phyloP scores from a whole-genome alignment of 148 eudicot genomes.

The Beta vulgaris region DNA sequence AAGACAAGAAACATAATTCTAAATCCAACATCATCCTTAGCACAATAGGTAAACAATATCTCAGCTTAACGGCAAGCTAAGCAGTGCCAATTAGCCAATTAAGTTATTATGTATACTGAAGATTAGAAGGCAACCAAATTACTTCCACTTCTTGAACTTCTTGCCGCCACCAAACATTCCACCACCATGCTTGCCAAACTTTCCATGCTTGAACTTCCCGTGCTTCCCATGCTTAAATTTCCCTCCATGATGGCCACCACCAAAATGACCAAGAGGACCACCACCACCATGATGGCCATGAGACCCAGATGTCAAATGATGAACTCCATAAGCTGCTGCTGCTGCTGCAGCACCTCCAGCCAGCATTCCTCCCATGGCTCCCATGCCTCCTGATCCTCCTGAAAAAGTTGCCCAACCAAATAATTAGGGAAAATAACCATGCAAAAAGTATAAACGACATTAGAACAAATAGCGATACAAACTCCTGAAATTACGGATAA shows the following conservation, averaged over 20 bases:
- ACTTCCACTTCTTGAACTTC: slow-evolving; percentile 71
- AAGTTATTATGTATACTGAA: slow-evolving; percentile 13
- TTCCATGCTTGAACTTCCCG: slow-evolving; percentile 50
- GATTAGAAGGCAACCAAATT: background rate
- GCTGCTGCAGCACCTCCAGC: slow-evolving; percentile 73
- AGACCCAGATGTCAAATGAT: slow-evolving; percentile 31
- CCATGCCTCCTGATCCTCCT: slow-evolving; percentile 31
- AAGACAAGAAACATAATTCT: slow-evolving; percentile 3
- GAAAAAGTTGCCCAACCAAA: background rate
- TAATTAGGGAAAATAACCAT: background rate
- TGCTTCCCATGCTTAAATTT: slow-evolving; percentile 36
- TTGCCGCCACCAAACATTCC: slow-evolving; percentile 41
- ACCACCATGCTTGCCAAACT: no score
- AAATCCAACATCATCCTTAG: slow-evolving; percentile 1
- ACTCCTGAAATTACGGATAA: background rate
- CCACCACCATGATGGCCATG: slow-evolving; percentile 19
- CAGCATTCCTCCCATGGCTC: slow-evolving; percentile 42
- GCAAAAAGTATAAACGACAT: background rate
- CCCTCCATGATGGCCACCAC: slow-evolving; percentile 38
- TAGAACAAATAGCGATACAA: background rate
- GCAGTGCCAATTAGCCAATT: slow-evolving; percentile 15
- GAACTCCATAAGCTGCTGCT: slow-evolving; percentile 55
- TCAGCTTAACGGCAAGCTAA: slow-evolving; percentile 16
- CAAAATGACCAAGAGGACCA: background rate
- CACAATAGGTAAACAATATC: background rate